These are phyloP conservation scores for Trichosporon sp. DNA, from an alignment of 1,284 basidiomycete species.

Conservation along the genomic window DNA sequence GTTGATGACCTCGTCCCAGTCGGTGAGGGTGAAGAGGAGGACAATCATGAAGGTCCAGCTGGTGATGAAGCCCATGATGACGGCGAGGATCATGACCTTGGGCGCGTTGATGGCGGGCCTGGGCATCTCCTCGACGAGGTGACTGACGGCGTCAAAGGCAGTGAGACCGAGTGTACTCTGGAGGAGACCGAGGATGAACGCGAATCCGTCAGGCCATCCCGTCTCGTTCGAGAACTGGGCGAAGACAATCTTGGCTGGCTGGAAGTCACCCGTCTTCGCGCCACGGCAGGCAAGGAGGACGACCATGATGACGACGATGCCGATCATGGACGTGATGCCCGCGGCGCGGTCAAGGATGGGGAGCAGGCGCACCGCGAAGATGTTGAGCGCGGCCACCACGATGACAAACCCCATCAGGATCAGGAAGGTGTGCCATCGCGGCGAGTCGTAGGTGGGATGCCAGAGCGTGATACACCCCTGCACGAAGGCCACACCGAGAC, in stretches of 20 bases:
- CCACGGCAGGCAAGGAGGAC: conserved; percentile 17
- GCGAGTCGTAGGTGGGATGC: conserved; percentile 1
- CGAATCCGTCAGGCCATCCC: conserved; percentile 24
- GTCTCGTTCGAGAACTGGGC: conserved; percentile 34
- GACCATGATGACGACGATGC: conserved; percentile 36
- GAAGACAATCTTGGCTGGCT: conserved; percentile 42
- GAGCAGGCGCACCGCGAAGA: conserved; percentile 13
- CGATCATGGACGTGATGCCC: conserved; percentile 30
- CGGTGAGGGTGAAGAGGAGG: conserved; percentile 25
- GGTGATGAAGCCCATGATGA: conserved; percentile 26
- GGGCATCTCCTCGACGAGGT: conserved; percentile 46
- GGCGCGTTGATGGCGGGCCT: conserved; percentile 34
- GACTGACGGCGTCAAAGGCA: conserved; percentile 30
- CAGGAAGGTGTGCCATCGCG: conserved; percentile 15
- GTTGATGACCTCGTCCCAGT: conserved; percentile 9
- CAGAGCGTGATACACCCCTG: conserved; percentile 21
- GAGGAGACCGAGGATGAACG: conserved; percentile 45
- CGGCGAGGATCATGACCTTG: conserved; percentile 37
- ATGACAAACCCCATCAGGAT: conserved; percentile 9
- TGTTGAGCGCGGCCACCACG: conserved; percentile 12
- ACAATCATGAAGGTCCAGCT: conserved; percentile 41
- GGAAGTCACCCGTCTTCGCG: conserved; percentile 26
- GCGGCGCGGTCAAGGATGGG: conserved; percentile 24
- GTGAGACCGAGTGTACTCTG: conserved; percentile 26
- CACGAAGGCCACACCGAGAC: conserved; percentile 28